Evolutionary conservation across 2,329 filamentous ascomycete species (phyloP).

Genomic region (Microdochium nivale): DNA sequence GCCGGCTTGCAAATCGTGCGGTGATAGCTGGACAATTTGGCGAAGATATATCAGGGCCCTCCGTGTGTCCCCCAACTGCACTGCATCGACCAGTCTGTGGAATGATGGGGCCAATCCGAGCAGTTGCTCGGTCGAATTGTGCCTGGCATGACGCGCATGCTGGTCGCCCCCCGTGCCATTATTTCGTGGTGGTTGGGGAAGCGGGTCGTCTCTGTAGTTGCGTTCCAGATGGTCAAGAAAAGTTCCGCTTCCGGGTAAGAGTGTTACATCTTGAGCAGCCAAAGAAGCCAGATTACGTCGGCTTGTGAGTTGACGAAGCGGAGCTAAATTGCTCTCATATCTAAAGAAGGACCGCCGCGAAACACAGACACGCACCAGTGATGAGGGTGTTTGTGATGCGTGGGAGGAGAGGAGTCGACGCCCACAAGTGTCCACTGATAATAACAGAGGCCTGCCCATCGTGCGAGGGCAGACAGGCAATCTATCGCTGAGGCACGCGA

Average conservation of each 20-base stretch:
- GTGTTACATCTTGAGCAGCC: neutral
- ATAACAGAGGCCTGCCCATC: neutral
- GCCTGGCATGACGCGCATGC: neutral
- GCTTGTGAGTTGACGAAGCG: neutral
- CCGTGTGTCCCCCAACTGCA: neutral
- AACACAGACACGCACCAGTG: neutral
- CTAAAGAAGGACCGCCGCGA: neutral
- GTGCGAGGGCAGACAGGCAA: constrained; percentile 1
- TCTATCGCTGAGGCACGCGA: constrained; percentile 2
- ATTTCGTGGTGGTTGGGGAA: neutral
- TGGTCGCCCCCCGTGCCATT: neutral
- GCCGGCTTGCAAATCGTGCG: neutral
- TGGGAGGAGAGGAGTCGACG: neutral
- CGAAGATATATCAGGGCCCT: neutral
- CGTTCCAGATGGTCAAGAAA: neutral
- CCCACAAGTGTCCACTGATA: constrained; percentile 1
- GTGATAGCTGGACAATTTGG: neutral
- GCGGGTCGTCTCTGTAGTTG: neutral
- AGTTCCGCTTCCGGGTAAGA: neutral
- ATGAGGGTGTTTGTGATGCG: neutral
- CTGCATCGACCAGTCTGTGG: neutral
- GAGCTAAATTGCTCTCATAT: neutral
- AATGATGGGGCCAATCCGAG: neutral
- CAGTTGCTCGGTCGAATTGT: neutral
- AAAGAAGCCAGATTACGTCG: neutral